These are phyloP conservation scores for Eucalyptus polybractea DNA, from an alignment of 345 rosid species.

Conservation along the genomic window DNA sequence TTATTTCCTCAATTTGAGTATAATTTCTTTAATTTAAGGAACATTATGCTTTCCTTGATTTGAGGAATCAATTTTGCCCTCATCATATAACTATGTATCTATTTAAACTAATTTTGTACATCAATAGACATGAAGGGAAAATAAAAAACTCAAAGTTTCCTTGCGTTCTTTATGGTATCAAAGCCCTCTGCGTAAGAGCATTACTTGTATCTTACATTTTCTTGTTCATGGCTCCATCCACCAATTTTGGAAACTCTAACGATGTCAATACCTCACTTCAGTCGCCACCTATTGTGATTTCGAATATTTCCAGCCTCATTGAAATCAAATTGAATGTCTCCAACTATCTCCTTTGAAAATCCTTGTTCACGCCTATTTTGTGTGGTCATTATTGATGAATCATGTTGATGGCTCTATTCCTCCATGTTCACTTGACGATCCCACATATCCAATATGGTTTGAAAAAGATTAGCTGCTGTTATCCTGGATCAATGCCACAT, in stretches of 20 bases:
- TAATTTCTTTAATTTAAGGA: no score
- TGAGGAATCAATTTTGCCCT: neutral
- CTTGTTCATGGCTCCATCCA: neutral
- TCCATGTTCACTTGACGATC: no score
- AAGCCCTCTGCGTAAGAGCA: neutral
- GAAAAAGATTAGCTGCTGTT: no score
- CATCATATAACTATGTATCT: neutral
- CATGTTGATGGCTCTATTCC: no score
- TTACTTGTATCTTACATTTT: neutral
- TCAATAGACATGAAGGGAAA: neutral
- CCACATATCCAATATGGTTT: no score
- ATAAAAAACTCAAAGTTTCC: neutral
- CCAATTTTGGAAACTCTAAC: neutral
- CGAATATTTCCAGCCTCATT: neutral
- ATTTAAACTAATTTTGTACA: no score
- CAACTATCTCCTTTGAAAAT: neutral
- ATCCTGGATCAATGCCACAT: neutral
- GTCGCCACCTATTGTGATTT: neutral
- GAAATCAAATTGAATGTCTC: neutral
- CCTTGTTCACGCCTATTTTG: no score
- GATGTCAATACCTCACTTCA: neutral
- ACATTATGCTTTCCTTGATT: no score
- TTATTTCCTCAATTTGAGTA: neutral
- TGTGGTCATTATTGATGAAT: no score
- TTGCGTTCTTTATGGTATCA: neutral